Conservation (phyloP, 495 filamentous ascomycete species). For the Penicillium lividum region DNA sequence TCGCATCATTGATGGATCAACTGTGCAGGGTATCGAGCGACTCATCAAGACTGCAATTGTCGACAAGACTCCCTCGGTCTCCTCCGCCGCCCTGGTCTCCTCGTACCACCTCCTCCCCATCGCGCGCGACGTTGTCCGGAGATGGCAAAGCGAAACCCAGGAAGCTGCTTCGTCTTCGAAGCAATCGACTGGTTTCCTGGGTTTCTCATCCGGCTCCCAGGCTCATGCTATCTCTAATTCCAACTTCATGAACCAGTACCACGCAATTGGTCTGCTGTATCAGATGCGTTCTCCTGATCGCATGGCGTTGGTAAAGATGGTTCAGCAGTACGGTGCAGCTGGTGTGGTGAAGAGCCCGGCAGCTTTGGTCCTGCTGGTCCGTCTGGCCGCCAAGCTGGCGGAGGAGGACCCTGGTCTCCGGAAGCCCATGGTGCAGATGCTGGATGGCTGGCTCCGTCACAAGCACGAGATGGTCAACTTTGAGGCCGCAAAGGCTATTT, state of each 20-base stretch:
- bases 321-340: conserved; percentile 91
- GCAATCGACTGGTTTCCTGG: conserved; percentile 84
- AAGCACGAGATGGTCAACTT: conserved; percentile 99
- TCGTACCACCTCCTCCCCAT: conserved; percentile 98
- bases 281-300: conserved; percentile 97
- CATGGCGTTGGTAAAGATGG: conserved; percentile 99
- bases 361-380: conserved; percentile 86
- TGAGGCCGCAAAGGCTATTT: conserved; percentile 97
- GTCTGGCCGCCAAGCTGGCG: conserved; percentile 90
- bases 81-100: conserved; percentile 93
- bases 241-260: conserved; percentile 96
- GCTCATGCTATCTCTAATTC: conserved; percentile 66
- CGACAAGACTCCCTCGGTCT: conserved; percentile 97
- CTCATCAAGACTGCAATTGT: conserved; percentile 99
- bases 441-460: conserved; percentile 95
- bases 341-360: conserved; percentile 94
- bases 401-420: conserved; percentile 88
- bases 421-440: conserved; percentile 90
- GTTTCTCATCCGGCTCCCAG: conserved; percentile 74
- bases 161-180: conserved; percentile 91
- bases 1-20: conserved; percentile 97
- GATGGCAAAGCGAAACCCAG: conserved; percentile 99
- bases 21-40: conserved; percentile 96
- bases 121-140: conserved; percentile 88
- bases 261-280: conserved; percentile 95